Evolutionary conservation across 768 basidiomycete genomes (phyloP).

Genomic region (Russula lepida): DNA sequence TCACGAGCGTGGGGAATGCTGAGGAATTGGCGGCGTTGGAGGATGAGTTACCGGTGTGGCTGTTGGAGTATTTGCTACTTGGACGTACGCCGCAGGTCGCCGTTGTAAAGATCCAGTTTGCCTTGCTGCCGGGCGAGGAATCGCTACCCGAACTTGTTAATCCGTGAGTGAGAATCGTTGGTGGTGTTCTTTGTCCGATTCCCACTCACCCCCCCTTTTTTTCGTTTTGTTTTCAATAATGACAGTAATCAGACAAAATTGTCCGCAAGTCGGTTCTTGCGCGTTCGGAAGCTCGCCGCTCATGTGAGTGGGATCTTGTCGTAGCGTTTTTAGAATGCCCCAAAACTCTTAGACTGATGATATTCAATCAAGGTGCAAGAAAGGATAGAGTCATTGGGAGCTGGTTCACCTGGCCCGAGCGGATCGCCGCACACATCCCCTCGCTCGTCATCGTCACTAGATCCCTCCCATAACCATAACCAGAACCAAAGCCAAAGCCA

Average conservation of each 20-base stretch:
- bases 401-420: conserved; percentile 25
- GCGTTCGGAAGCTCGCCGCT: conserved; percentile 72
- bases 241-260: conserved; percentile 69
- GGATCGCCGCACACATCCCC: conserved; percentile 5
- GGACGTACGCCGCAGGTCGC: conserved; percentile 48
- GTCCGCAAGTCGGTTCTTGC: conserved; percentile 78
- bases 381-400: conserved; percentile 56
- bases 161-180: conserved; percentile 58
- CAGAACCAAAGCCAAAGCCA: conserved; percentile 15
- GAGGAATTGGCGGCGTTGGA: conserved; percentile 51
- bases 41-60: conserved; percentile 76
- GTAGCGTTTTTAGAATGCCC: background rate
- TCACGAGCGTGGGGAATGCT: conserved; percentile 41
- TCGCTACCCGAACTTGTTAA: conserved; percentile 76
- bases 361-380: conserved; percentile 58
- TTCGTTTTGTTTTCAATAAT: background rate
- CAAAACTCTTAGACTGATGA: conserved; percentile 6
- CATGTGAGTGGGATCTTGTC: conserved; percentile 48
- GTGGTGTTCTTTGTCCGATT: background rate
- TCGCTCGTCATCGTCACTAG: conserved; percentile 36
- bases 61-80: conserved; percentile 75
- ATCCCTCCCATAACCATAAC: conserved; percentile 24
- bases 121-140: conserved; percentile 65
- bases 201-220: background rate
- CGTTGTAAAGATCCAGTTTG: conserved; percentile 77